Percentiles rank a stretch among this genome's conserved stretches.
These are phyloP conservation scores for Biscutella laevigata DNA, from an alignment of 441 rosid genomes.

Conservation along the genomic window DNA sequence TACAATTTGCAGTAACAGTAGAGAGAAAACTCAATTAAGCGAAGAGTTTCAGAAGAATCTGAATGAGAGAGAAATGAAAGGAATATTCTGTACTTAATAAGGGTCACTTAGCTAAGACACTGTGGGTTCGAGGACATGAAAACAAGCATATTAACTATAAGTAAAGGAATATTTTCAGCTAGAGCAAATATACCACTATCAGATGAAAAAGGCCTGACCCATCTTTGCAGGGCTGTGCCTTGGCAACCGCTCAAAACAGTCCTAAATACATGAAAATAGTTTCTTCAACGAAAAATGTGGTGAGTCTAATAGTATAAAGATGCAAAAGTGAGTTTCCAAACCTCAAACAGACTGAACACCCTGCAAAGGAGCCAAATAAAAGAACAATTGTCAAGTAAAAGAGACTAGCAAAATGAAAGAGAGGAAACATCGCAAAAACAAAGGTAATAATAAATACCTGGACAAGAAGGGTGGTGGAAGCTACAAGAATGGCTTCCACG, in stretches of 20 bases:
- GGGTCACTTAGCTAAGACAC: neutral
- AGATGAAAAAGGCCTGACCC: constrained; percentile 61
- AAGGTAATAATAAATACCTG: constrained; percentile 32
- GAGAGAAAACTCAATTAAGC: neutral
- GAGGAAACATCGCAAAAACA: no score
- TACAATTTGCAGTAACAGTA: neutral
- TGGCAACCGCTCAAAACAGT: constrained; percentile 26
- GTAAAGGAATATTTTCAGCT: neutral
- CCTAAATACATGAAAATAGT: constrained; percentile 9
- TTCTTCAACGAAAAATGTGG: neutral
- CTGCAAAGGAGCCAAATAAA: constrained; percentile 29
- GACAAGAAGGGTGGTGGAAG: constrained; percentile 39
- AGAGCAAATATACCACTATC: constrained; percentile 46
- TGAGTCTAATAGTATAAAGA: neutral
- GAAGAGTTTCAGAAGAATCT: neutral
- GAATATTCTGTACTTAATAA: no score
- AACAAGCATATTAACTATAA: neutral
- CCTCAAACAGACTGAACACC: constrained; percentile 34
- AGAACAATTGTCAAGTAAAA: no score
- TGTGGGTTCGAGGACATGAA: neutral
- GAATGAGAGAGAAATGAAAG: no score
- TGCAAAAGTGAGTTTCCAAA: constrained; percentile 35
- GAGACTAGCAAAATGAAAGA: no score
- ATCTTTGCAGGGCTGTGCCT: constrained; percentile 34
- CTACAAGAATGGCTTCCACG: constrained; percentile 36